phyloP scores from a whole-genome alignment of 345 rosid genomes.

The Pelargonium nanum region DNA sequence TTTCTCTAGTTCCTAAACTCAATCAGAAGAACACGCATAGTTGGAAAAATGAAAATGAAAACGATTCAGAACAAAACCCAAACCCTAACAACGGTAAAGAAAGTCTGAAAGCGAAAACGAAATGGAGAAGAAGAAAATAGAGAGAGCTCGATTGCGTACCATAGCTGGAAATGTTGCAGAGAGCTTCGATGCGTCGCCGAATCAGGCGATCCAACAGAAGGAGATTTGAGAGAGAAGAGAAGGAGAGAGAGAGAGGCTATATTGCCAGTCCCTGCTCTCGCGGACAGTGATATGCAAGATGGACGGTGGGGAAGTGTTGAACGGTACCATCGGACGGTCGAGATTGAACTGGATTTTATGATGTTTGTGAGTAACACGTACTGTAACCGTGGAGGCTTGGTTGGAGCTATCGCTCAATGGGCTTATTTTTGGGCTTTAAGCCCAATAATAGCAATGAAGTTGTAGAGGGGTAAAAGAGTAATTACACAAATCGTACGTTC shows the following conservation, averaged over 20 bases:
- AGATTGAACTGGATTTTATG: neutral
- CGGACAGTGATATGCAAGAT: neutral
- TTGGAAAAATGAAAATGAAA: neutral
- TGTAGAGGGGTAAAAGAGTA: neutral
- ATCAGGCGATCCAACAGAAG: conserved; percentile 5
- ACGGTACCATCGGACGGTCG: conserved; percentile 5
- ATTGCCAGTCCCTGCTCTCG: neutral
- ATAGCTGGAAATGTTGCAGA: conserved; percentile 16
- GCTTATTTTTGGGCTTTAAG: neutral
- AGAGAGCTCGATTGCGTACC: conserved; percentile 12
- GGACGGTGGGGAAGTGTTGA: conserved; percentile 9
- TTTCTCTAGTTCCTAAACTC: neutral
- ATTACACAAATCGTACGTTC: neutral
- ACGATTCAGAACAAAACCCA: neutral
- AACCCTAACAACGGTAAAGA: neutral
- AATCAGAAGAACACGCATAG: neutral
- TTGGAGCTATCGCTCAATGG: neutral
- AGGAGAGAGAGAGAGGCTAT: neutral
- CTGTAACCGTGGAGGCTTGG: too few species aligned
- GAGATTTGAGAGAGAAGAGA: neutral
- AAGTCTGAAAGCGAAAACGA: neutral
- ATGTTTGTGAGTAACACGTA: conserved; percentile 12
- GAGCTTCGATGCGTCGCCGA: conserved; percentile 11
- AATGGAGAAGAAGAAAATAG: neutral
- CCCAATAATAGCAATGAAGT: too few species aligned